Evolutionary conservation across 768 basidiomycete genomes (phyloP).

Genomic region (Boletus subcaerulescens): DNA sequence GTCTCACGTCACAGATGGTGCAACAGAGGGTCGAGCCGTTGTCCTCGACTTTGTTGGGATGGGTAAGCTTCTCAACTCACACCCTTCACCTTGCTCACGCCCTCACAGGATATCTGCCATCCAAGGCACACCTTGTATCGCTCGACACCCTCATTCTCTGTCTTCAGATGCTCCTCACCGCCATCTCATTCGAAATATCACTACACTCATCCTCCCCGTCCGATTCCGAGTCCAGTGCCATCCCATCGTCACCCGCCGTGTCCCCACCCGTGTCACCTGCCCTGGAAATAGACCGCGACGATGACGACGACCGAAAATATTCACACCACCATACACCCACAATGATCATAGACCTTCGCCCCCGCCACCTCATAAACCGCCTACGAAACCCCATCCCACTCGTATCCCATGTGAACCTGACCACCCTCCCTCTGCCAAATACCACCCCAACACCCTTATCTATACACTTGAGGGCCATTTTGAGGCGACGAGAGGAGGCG

Average conservation of each 20-base stretch:
- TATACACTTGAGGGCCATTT: slow-evolving; percentile 46
- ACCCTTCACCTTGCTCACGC: slow-evolving; percentile 8
- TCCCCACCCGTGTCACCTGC: slow-evolving; percentile 22
- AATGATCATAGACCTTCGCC: slow-evolving; percentile 63
- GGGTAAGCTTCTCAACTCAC: slow-evolving; percentile 43
- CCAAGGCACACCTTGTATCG: slow-evolving; percentile 58
- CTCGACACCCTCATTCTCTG: slow-evolving; percentile 67
- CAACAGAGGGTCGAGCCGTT: slow-evolving; percentile 56
- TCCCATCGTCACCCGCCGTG: slow-evolving; percentile 24
- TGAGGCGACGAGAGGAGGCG: slow-evolving; percentile 46
- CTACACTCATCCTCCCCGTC: slow-evolving; percentile 37
- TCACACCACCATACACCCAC: slow-evolving; percentile 31
- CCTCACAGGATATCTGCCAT: slow-evolving; percentile 53
- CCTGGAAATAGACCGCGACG: slow-evolving; percentile 22
- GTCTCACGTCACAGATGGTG: slow-evolving; percentile 53
- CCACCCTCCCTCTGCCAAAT: slow-evolving; percentile 56
- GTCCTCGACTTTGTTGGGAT: slow-evolving; percentile 78
- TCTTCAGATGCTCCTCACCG: slow-evolving; percentile 64
- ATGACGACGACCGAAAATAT: slow-evolving; percentile 18
- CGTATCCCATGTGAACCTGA: slow-evolving; percentile 24
- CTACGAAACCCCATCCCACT: slow-evolving; percentile 53
- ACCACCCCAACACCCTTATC: slow-evolving; percentile 55
- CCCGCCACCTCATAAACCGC: slow-evolving; percentile 51
- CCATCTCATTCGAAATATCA: slow-evolving; percentile 65
- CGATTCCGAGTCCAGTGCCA: slow-evolving; percentile 39